phyloP scores from a whole-genome alignment of 495 filamentous ascomycete genomes.

The Endocarpon pusillum region DNA sequence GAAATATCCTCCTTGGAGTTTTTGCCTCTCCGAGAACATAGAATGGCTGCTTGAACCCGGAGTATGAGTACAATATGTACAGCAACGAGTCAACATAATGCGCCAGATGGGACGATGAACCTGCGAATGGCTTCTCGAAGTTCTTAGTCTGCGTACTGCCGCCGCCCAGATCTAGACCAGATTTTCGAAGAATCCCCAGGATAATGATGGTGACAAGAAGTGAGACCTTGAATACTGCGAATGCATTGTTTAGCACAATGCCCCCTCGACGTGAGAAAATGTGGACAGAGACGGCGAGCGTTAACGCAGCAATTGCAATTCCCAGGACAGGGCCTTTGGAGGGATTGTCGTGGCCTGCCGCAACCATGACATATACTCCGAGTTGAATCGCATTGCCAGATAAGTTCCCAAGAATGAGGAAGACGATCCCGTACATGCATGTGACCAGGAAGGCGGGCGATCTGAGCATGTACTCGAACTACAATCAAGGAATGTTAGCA shows the following conservation, averaged over 20 bases:
- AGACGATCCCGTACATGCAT: constrained; percentile 29
- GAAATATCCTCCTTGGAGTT: constrained; percentile 22
- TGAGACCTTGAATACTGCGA: constrained; percentile 30
- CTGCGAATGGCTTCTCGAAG: no score
- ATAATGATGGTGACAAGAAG: constrained; percentile 26
- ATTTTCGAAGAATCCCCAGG: constrained; percentile 20
- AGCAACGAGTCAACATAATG: constrained; percentile 18
- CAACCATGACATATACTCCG: constrained; percentile 20
- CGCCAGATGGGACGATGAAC: no score
- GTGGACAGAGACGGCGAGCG: constrained; percentile 28
- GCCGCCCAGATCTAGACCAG: no score
- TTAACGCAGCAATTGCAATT: constrained; percentile 25
- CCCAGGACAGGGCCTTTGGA: constrained; percentile 16
- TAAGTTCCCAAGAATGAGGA: constrained; percentile 32
- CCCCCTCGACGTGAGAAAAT: constrained; percentile 29
- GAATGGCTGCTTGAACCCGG: constrained; percentile 26
- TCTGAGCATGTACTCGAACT: no score
- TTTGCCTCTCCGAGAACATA: constrained; percentile 29
- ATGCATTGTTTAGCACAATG: constrained; percentile 29
- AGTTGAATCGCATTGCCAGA: constrained; percentile 30
- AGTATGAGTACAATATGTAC: constrained; percentile 19
- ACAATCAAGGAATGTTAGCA: constrained; percentile 18
- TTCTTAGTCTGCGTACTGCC: no score
- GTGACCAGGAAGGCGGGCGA: no score
- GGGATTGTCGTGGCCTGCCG: no score